Conservation (phyloP, 1,284 basidiomycete genomes). For the Porodaedalea pini region DNA sequence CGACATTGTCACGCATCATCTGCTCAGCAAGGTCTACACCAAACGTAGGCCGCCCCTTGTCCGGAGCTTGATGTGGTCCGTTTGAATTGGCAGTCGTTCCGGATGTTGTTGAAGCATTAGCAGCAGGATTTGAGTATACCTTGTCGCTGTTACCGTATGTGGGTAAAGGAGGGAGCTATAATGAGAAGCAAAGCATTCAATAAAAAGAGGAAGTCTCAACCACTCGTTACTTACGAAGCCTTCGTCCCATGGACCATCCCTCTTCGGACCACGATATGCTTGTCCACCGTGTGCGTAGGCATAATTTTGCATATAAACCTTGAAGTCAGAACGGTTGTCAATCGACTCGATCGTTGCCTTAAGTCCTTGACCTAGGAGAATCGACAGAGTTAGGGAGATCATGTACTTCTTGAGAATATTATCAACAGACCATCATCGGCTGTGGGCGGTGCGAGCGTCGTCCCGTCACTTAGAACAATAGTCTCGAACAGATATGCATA, state of each 20-base stretch:
- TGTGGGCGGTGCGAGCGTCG: slow-evolving; percentile 73
- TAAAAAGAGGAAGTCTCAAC: slow-evolving; percentile 12
- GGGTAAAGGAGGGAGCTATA: slow-evolving; percentile 60
- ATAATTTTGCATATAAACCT: slow-evolving; percentile 96
- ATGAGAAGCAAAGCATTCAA: slow-evolving; percentile 10
- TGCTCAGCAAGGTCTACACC: slow-evolving; percentile 91
- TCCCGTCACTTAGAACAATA: slow-evolving; percentile 84
- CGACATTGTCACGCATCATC: slow-evolving; percentile 84
- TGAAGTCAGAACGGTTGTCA: slow-evolving; percentile 94
- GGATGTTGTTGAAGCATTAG: slow-evolving; percentile 10
- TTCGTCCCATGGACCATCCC: slow-evolving; percentile 83
- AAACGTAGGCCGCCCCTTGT: slow-evolving; percentile 76
- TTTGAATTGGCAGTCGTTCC: slow-evolving; percentile 15
- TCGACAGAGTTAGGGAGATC: slow-evolving; percentile 2
- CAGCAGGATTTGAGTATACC: slow-evolving; percentile 21
- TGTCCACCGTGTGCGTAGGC: slow-evolving; percentile 73
- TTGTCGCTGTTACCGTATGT: slow-evolving; percentile 35
- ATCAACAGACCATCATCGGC: slow-evolving; percentile 52
- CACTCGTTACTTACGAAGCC: slow-evolving; percentile 64
- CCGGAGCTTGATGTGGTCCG: slow-evolving; percentile 36
- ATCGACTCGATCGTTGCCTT: slow-evolving; percentile 88
- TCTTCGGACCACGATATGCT: slow-evolving; percentile 63
- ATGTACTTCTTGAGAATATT: slow-evolving; percentile 11
- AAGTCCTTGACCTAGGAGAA: slow-evolving; percentile 60
- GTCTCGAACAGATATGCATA: slow-evolving; percentile 95